Evolutionary conservation across 768 basidiomycete species (phyloP).

Genomic region (Rickenella mellea): DNA sequence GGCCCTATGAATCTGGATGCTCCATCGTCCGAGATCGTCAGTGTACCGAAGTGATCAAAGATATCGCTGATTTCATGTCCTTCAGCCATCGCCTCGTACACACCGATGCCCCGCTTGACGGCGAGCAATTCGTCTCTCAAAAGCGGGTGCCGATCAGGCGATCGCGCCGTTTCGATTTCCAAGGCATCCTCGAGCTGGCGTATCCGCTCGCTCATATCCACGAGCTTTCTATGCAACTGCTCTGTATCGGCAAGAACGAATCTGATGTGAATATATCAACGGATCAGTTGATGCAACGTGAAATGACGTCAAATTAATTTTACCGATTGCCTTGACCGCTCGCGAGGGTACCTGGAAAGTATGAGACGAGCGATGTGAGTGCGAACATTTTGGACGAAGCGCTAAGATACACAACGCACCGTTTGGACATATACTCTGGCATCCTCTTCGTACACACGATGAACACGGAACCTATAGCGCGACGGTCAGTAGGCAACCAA

Average conservation of each 20-base stretch:
- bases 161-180: constrained; percentile 26
- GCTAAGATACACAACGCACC: constrained; percentile 20
- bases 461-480: constrained; percentile 28
- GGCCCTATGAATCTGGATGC: constrained; percentile 67
- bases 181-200: constrained; percentile 56
- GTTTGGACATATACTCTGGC: constrained; percentile 54
- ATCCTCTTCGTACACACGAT: constrained; percentile 46
- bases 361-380: too few relatives aligned
- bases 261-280: constrained; percentile 43
- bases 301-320: background rate
- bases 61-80: constrained; percentile 21
- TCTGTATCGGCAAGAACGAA: constrained; percentile 55
- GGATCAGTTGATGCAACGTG: constrained; percentile 42
- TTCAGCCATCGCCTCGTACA: background rate
- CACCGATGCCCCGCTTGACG: constrained; percentile 4
- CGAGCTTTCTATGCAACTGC: constrained; percentile 55
- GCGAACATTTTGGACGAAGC: constrained; percentile 7
- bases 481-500: too few relatives aligned
- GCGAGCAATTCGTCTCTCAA: constrained; percentile 44
- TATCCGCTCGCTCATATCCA: constrained; percentile 52
- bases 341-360: constrained; percentile 64
- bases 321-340: constrained; percentile 72
- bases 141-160: constrained; percentile 49
- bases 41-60: constrained; percentile 55
- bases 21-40: constrained; percentile 62